These are phyloP conservation scores for Beta vulgaris DNA, from an alignment of 148 eudicot species.

Conservation along the genomic window DNA sequence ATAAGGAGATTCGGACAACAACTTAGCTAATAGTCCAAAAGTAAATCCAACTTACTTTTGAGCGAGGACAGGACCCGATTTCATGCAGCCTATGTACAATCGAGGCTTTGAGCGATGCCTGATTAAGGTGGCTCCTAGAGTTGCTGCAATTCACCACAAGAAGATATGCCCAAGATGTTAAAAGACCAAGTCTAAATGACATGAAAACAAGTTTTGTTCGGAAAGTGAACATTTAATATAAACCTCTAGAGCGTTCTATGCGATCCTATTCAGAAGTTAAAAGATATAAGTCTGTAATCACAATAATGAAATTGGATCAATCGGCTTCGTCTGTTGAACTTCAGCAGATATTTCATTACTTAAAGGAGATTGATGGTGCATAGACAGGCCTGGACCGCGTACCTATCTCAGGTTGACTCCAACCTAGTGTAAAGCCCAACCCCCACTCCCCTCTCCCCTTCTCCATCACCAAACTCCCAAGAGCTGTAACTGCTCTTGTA, in stretches of 20 bases:
- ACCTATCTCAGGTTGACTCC: too few relatives aligned
- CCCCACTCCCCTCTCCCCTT: too few relatives aligned
- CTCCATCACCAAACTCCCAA: too few relatives aligned
- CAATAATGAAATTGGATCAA: neutral
- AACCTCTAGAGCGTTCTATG: neutral
- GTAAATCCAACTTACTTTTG: constrained; percentile 50
- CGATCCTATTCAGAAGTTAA: neutral
- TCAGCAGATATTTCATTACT: neutral
- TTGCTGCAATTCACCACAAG: constrained; percentile 38
- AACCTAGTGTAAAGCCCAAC: too few relatives aligned
- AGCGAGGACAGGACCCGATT: constrained; percentile 92
- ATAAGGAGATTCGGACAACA: neutral
- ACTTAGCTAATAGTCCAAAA: neutral
- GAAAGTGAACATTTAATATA: neutral
- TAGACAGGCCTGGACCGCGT: too few relatives aligned
- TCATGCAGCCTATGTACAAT: constrained; percentile 87
- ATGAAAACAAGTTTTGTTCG: neutral
- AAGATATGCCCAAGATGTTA: neutral
- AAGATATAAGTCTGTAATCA: neutral
- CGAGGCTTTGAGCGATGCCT: constrained; percentile 65
- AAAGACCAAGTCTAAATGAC: neutral
- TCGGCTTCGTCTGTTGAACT: neutral
- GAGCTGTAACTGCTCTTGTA: too few relatives aligned
- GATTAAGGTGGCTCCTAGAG: constrained; percentile 57
- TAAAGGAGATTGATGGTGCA: too few relatives aligned